These are phyloP conservation scores for Pyronema omphalodes DNA, from an alignment of 495 filamentous ascomycete genomes.

Conservation along the genomic window DNA sequence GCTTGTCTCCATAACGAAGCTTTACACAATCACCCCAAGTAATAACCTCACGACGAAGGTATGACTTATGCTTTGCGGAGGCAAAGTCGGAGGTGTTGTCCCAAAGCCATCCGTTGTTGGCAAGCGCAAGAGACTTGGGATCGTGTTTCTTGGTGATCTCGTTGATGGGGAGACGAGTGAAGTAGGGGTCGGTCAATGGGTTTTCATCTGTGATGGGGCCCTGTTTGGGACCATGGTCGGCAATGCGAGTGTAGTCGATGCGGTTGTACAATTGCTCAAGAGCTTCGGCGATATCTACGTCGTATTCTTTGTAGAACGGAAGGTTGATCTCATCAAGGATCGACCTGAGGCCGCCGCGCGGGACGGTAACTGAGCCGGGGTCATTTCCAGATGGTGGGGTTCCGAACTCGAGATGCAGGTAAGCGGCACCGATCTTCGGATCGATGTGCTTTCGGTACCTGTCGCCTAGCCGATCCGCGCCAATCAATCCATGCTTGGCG, in stretches of 20 bases:
- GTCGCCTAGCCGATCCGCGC: slow-evolving; percentile 55
- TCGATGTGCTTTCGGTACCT: slow-evolving; percentile 53
- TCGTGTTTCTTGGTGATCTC: slow-evolving; percentile 59
- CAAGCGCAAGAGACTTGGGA: slow-evolving; percentile 58
- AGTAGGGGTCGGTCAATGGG: slow-evolving; percentile 88
- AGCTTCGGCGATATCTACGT: slow-evolving; percentile 61
- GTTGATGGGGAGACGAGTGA: slow-evolving; percentile 74
- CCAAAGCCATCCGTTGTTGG: slow-evolving; percentile 99
- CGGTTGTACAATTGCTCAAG: slow-evolving; percentile 84
- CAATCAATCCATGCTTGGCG: slow-evolving; percentile 40
- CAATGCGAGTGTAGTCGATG: slow-evolving; percentile 78
- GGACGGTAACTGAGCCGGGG: slow-evolving; percentile 28
- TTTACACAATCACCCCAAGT: slow-evolving; percentile 98
- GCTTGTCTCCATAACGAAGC: slow-evolving; percentile 67
- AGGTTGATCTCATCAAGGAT: slow-evolving; percentile 76
- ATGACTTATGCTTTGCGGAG: slow-evolving; percentile 69
- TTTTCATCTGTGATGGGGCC: slow-evolving; percentile 57
- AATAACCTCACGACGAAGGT: slow-evolving; percentile 85
- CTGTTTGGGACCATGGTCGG: slow-evolving; percentile 75
- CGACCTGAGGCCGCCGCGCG: slow-evolving; percentile 33
- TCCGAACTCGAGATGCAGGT: slow-evolving; percentile 52
- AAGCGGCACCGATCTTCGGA: slow-evolving; percentile 45
- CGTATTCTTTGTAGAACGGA: slow-evolving; percentile 77
- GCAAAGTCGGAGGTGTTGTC: slow-evolving; percentile 87
- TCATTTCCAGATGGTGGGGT: slow-evolving; percentile 35